Evolutionary conservation across 2,329 filamentous ascomycete species (phyloP).

Genomic region (Alternaria brassicae): DNA sequence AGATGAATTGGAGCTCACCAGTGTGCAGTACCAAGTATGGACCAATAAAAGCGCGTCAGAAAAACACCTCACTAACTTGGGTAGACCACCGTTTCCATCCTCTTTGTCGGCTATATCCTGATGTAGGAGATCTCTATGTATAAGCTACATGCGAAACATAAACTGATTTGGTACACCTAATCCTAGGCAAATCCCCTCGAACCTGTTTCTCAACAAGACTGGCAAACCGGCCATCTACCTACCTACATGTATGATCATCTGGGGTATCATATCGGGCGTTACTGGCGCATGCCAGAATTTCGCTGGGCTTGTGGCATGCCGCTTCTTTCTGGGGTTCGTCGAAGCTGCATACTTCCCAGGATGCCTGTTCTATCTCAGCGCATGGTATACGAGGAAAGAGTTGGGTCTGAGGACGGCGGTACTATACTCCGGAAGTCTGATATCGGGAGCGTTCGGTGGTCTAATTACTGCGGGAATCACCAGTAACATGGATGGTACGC

Average conservation of each 20-base stretch:
- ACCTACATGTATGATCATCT: constrained; percentile 51
- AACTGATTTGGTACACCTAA: background rate
- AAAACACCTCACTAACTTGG: background rate
- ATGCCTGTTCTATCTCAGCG: constrained; percentile 68
- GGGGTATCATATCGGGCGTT: constrained; percentile 52
- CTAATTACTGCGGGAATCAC: constrained; percentile 68
- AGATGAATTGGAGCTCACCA: constrained; percentile 62
- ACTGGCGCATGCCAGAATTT: constrained; percentile 55
- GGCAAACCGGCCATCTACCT: constrained; percentile 52
- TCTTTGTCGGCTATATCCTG: constrained; percentile 65
- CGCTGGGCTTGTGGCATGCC: constrained; percentile 55
- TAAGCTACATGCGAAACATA: background rate
- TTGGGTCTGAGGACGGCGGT: constrained; percentile 70
- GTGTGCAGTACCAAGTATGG: constrained; percentile 68
- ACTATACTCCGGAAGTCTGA: constrained; percentile 71
- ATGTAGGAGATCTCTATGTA: constrained; percentile 31
- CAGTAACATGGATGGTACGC: constrained; percentile 65
- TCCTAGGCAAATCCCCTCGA: constrained; percentile 51
- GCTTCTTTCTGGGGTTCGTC: constrained; percentile 62
- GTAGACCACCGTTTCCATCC: constrained; percentile 56
- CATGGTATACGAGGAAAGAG: constrained; percentile 75
- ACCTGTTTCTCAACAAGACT: constrained; percentile 55
- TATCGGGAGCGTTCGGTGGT: constrained; percentile 76
- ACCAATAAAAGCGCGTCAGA: background rate
- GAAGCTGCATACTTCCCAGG: constrained; percentile 63